Evolutionary conservation across 2,329 filamentous ascomycete genomes (phyloP).

Genomic region (Xylariomycetidae sp.): DNA sequence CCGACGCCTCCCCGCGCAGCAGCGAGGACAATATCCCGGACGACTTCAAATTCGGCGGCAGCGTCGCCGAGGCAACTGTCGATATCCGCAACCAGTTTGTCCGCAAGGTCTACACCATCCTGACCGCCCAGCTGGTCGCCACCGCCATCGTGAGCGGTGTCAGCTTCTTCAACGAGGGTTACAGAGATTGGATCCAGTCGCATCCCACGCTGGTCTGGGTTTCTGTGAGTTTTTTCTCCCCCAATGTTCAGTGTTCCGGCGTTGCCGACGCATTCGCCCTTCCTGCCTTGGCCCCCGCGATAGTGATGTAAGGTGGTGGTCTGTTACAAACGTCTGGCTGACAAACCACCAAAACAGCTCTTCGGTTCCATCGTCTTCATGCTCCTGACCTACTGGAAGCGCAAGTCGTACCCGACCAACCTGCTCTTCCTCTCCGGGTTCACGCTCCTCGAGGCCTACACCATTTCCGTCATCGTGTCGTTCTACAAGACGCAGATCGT

Average conservation of each 20-base stretch:
- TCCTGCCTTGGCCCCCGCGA: no score
- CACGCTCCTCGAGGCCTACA: conserved; percentile 89
- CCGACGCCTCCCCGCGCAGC: conserved; percentile 56
- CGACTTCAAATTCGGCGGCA: conserved; percentile 98
- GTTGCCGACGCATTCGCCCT: no score
- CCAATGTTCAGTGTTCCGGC: no score
- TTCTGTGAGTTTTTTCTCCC: conserved; percentile 62
- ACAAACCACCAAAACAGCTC: conserved; percentile 47
- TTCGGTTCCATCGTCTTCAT: conserved; percentile 81
- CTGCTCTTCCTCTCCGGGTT: conserved; percentile 88
- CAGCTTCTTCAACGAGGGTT: conserved; percentile 76
- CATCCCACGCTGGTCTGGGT: conserved; percentile 82
- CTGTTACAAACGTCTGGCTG: no score
- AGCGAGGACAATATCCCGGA: conserved; percentile 92
- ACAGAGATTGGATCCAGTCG: conserved; percentile 81
- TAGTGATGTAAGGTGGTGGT: no score
- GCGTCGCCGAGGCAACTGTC: conserved; percentile 86
- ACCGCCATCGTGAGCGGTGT: conserved; percentile 77
- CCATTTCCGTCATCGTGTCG: conserved; percentile 85
- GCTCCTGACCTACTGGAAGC: conserved; percentile 89
- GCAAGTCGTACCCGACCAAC: conserved; percentile 92
- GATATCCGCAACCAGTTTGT: conserved; percentile 97
- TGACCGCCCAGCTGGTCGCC: conserved; percentile 88
- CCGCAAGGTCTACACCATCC: conserved; percentile 95
- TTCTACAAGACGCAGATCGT: conserved; percentile 84